Percentiles rank a stretch among this genome's conserved stretches.
phyloP scores from a whole-genome alignment of 2,329 filamentous ascomycete species.

The Nannizziopsis arthrosporioides region DNA sequence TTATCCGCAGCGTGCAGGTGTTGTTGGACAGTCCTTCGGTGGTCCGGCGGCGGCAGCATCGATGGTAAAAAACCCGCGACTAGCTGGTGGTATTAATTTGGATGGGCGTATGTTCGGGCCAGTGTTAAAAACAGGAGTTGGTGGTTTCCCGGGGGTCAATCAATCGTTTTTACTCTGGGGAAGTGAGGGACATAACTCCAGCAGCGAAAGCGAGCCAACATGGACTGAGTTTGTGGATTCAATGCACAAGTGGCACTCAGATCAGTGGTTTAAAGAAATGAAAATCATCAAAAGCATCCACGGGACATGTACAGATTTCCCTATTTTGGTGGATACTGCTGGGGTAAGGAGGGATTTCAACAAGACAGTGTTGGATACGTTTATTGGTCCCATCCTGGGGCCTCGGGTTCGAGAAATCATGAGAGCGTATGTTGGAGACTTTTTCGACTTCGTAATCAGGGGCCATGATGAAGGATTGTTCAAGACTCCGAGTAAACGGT shows the following conservation, averaged over 20 bases:
- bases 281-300: constrained; percentile 13
- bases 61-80: constrained; percentile 18
- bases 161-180: constrained; percentile 16
- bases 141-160: constrained; percentile 10
- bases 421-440: constrained; percentile 14
- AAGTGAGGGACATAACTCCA: constrained; percentile 13
- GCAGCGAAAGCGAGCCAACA: constrained; percentile 5
- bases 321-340: constrained; percentile 15
- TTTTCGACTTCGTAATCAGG: constrained; percentile 14
- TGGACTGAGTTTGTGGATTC: constrained; percentile 15
- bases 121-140: constrained; percentile 12
- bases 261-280: constrained; percentile 15
- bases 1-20: constrained; percentile 8
- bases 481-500: constrained; percentile 13
- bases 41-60: constrained; percentile 23
- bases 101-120: constrained; percentile 24
- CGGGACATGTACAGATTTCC: constrained; percentile 17
- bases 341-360: constrained; percentile 8
- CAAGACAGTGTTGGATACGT: constrained; percentile 2
- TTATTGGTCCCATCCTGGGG: constrained; percentile 16
- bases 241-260: constrained; percentile 10
- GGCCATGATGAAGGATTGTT: constrained; percentile 13
- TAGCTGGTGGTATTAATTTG: constrained; percentile 25
- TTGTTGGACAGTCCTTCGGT: constrained; percentile 29
- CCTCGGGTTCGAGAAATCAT: constrained; percentile 13